A percentile compares a stretch with the other conserved stretches of the same genome.
These are phyloP conservation scores for Elongisporangium anandrum DNA, from an alignment of 352 stramenopile species.

Conservation along the genomic window DNA sequence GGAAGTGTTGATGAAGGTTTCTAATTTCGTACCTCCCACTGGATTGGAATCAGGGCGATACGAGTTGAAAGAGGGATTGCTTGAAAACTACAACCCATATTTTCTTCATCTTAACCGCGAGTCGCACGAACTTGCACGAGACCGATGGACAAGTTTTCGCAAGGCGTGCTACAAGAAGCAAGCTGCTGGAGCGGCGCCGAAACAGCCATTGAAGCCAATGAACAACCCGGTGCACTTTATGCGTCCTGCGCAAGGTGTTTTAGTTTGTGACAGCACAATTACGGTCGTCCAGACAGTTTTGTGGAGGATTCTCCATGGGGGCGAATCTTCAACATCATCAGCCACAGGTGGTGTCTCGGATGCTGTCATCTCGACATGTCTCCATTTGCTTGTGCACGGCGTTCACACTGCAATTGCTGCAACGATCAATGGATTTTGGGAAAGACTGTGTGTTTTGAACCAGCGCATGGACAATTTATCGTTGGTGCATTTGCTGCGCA, in stretches of 20 bases:
- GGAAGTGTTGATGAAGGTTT: constrained; percentile 52
- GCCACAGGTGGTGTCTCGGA: constrained; percentile 51
- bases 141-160: constrained; percentile 77
- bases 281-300: constrained; percentile 61
- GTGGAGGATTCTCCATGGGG: constrained; percentile 39
- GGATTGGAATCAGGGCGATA: constrained; percentile 79
- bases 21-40: constrained; percentile 65
- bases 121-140: constrained; percentile 72
- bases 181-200: constrained; percentile 18
- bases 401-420: constrained; percentile 47
- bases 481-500: constrained; percentile 46
- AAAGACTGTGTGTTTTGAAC: constrained; percentile 31
- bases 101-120: constrained; percentile 84
- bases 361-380: constrained; percentile 75
- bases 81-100: constrained; percentile 85
- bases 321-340: constrained; percentile 16
- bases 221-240: constrained; percentile 45
- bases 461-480: constrained; percentile 31
- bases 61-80: constrained; percentile 61
- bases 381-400: constrained; percentile 79
- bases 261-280: constrained; percentile 69
- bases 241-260: constrained; percentile 44
- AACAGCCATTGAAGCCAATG: constrained; percentile 35
- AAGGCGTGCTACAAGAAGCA: constrained; percentile 39
- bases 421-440: constrained; percentile 42